These are phyloP conservation scores for Lophiotrema nucula DNA, from an alignment of 495 filamentous ascomycete genomes.

Conservation along the genomic window DNA sequence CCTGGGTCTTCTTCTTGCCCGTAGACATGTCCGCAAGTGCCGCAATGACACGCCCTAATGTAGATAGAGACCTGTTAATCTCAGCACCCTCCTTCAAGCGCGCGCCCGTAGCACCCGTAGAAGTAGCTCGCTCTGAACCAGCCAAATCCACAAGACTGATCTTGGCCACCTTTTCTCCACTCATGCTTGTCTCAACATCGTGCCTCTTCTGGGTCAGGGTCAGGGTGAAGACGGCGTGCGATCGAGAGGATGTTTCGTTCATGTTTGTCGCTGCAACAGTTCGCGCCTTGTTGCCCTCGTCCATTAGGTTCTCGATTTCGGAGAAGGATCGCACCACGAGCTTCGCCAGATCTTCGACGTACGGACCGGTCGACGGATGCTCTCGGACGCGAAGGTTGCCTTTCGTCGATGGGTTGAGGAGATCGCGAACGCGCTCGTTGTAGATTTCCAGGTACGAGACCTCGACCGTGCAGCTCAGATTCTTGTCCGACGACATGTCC, in stretches of 20 bases:
- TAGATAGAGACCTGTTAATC: conserved; percentile 96
- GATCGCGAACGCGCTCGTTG: conserved; percentile 95
- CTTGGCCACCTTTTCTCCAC: conserved; percentile 94
- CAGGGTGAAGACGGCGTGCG: conserved; percentile 96
- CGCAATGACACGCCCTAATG: conserved; percentile 96
- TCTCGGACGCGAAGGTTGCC: conserved; percentile 96
- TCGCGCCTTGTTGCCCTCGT: conserved; percentile 97
- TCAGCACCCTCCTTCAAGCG: conserved; percentile 97
- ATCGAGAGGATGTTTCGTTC: conserved; percentile 98
- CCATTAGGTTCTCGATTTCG: conserved; percentile 97
- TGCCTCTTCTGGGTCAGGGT: conserved; percentile 93
- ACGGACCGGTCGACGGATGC: conserved; percentile 94
- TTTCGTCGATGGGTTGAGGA: conserved; percentile 94
- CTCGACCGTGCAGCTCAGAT: conserved; percentile 86
- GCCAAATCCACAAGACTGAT: conserved; percentile 98
- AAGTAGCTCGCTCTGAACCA: conserved; percentile 93
- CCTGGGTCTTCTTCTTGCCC: conserved; percentile 80
- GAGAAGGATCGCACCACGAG: conserved; percentile 94
- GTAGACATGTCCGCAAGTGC: conserved; percentile 87
- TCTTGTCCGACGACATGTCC: conserved; percentile 65
- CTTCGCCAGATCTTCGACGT: conserved; percentile 97
- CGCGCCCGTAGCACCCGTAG: conserved; percentile 93
- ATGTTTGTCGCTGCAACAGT: conserved; percentile 99
- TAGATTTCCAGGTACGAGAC: conserved; percentile 99
- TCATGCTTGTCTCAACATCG: conserved; percentile 91